phyloP scores from a whole-genome alignment of 1,139 yeast genomes.

The Saccharomycopsis phalli region DNA sequence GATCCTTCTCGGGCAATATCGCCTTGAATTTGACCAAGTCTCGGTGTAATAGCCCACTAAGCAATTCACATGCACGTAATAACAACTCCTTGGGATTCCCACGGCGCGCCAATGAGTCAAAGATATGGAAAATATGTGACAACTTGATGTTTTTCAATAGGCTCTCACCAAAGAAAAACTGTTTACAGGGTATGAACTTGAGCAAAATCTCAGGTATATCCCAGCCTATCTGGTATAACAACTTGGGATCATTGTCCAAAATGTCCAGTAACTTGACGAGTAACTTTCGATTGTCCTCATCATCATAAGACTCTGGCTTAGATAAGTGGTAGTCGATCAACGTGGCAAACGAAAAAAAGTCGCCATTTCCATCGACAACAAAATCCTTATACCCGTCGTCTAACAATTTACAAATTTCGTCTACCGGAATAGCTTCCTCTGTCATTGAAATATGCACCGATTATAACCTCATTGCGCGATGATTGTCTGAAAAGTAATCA shows the following conservation, averaged over 20 bases:
- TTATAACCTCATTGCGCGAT: too few relatives aligned
- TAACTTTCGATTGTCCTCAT: slow-evolving; percentile 39
- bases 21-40: slow-evolving; percentile 15
- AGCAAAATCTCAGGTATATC: slow-evolving; percentile 65
- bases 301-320: slow-evolving; percentile 38
- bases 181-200: slow-evolving; percentile 26
- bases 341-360: slow-evolving; percentile 65
- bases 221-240: slow-evolving; percentile 75
- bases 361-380: slow-evolving; percentile 28
- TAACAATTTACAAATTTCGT: slow-evolving; percentile 9
- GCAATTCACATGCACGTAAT: slow-evolving; percentile 56
- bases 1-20: slow-evolving; percentile 6
- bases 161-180: slow-evolving; percentile 22
- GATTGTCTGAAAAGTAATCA: too few relatives aligned
- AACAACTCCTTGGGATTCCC: slow-evolving; percentile 81
- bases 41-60: slow-evolving; percentile 32
- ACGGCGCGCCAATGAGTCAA: slow-evolving; percentile 46
- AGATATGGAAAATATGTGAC: slow-evolving; percentile 36
- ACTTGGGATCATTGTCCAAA: slow-evolving; percentile 35
- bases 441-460: background rate
- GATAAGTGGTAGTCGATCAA: slow-evolving; percentile 53
- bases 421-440: slow-evolving; percentile 1
- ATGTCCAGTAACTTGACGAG: slow-evolving; percentile 35
- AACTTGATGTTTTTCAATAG: slow-evolving; percentile 22
- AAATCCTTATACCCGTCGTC: slow-evolving; percentile 17